These are phyloP conservation scores for Populus davidiana DNA, from an alignment of 345 rosid species.

Conservation along the genomic window DNA sequence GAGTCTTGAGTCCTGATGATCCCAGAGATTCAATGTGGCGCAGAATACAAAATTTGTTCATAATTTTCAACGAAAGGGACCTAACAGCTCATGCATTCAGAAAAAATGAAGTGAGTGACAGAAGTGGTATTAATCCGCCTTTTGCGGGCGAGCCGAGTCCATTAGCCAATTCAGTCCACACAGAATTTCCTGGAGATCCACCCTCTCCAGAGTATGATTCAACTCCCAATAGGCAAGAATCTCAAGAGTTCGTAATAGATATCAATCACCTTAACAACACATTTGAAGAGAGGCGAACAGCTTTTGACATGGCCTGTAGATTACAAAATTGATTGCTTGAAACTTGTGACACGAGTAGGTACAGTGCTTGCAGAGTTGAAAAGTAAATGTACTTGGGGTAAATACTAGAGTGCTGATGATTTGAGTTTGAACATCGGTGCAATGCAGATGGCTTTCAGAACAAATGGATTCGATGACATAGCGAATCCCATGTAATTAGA, in stretches of 20 bases:
- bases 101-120: background rate
- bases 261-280: background rate
- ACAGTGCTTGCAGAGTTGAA: background rate
- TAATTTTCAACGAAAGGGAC: slow-evolving; percentile 15
- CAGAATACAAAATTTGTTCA: background rate
- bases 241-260: background rate
- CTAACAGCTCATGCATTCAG: background rate
- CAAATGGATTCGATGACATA: too few relatives aligned
- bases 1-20: background rate
- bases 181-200: background rate
- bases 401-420: too few relatives aligned
- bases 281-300: background rate
- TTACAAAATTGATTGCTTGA: too few relatives aligned
- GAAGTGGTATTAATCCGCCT: background rate
- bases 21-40: background rate
- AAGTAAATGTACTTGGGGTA: too few relatives aligned
- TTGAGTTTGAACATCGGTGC: too few relatives aligned
- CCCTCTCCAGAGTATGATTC: background rate
- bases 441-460: too few relatives aligned
- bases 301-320: background rate
- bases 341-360: background rate
- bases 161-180: background rate
- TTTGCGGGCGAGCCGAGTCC: background rate
- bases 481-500: too few relatives aligned
- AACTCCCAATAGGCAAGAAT: background rate